Evolutionary conservation across 2,329 filamentous ascomycete genomes (phyloP).

Genomic region (Fusarium solani-melongenae): DNA sequence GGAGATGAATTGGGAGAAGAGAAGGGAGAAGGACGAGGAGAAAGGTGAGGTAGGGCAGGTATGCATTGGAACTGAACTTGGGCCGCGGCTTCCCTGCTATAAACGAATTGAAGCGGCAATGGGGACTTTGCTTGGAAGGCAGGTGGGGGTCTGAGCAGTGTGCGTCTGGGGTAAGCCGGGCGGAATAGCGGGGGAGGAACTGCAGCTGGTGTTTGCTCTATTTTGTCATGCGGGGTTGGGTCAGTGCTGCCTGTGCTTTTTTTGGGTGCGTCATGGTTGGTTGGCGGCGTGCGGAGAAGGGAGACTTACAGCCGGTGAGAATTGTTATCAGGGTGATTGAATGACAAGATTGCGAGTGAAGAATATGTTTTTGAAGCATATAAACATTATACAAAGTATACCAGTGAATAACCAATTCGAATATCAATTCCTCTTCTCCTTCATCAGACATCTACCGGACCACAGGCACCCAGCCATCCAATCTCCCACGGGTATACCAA

Average conservation of each 20-base stretch:
- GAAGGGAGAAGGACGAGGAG: slow-evolving; percentile 1
- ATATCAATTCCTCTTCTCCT: background rate
- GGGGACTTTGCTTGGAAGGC: background rate
- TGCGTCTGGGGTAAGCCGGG: slow-evolving; percentile 37
- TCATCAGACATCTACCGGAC: background rate
- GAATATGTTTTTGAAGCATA: background rate
- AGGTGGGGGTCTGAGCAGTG: slow-evolving; percentile 23
- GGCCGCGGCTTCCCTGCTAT: slow-evolving; percentile 40
- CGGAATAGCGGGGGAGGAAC: slow-evolving; percentile 37
- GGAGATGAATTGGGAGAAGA: background rate
- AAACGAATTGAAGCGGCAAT: slow-evolving; percentile 37
- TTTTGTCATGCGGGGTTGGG: slow-evolving; percentile 36
- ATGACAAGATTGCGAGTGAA: background rate
- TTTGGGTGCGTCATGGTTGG: slow-evolving; percentile 11
- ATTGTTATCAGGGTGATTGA: background rate
- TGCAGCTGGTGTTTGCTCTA: slow-evolving; percentile 15
- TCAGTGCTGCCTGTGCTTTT: slow-evolving; percentile 2
- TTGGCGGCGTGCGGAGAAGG: slow-evolving; percentile 19
- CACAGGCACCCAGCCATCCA: background rate
- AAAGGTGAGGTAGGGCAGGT: slow-evolving; percentile 12
- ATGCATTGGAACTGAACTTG: slow-evolving; percentile 15
- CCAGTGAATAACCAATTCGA: background rate
- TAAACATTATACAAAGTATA: background rate
- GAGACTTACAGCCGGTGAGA: background rate
- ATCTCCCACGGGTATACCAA: slow-evolving; percentile 10